Evolutionary conservation across 2,329 filamentous ascomycete genomes (phyloP).

Genomic region (Venturia carpophila): DNA sequence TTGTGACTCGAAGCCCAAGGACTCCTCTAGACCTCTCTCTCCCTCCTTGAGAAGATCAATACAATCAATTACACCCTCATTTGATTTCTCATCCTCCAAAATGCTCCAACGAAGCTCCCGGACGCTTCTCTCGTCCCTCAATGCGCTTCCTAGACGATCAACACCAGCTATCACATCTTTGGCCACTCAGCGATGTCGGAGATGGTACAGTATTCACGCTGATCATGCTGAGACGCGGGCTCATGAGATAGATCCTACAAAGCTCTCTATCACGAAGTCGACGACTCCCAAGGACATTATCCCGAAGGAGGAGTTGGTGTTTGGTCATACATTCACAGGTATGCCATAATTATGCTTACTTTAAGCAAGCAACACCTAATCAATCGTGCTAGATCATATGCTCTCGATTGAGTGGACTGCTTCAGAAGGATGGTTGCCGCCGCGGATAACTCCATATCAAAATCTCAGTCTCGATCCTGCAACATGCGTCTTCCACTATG

Average conservation of each 20-base stretch:
- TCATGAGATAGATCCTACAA: slow-evolving; percentile 65
- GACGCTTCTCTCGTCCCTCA: slow-evolving; percentile 23
- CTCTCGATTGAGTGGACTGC: slow-evolving; percentile 89
- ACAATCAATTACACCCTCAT: not conserved
- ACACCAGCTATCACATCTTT: slow-evolving; percentile 33
- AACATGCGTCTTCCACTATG: slow-evolving; percentile 97
- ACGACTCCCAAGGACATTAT: slow-evolving; percentile 64
- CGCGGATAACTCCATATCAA: slow-evolving; percentile 86
- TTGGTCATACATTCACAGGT: slow-evolving; percentile 89
- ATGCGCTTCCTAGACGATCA: slow-evolving; percentile 40
- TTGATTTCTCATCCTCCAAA: slow-evolving; percentile 20
- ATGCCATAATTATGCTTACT: slow-evolving; percentile 21
- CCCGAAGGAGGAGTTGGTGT: slow-evolving; percentile 75
- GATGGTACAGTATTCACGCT: slow-evolving; percentile 43
- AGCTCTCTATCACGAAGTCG: slow-evolving; percentile 67
- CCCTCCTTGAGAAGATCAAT: not conserved
- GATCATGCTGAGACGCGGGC: slow-evolving; percentile 45
- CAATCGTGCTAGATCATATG: slow-evolving; percentile 73
- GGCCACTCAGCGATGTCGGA: slow-evolving; percentile 38
- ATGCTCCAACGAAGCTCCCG: slow-evolving; percentile 33
- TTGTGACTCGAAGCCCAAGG: slow-evolving; percentile 19
- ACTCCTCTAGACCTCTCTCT: slow-evolving; percentile 9
- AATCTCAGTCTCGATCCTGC: slow-evolving; percentile 95
- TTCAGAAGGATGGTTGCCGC: slow-evolving; percentile 70
- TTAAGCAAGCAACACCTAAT: slow-evolving; percentile 21